These are phyloP conservation scores for Thymus quinquecostatus DNA, from an alignment of 257 asterid genomes.

Conservation along the genomic window DNA sequence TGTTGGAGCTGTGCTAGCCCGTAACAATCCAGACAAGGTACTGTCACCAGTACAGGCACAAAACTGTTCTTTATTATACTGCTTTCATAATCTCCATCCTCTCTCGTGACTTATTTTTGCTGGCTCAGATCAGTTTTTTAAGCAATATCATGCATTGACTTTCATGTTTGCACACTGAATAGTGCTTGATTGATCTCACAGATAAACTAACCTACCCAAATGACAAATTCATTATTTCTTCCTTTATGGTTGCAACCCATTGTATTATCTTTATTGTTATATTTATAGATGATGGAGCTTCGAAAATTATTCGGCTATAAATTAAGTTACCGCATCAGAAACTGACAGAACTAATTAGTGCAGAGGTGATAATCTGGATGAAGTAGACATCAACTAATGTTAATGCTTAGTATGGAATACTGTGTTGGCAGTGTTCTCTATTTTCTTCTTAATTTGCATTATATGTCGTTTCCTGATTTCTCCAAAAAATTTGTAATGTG, in stretches of 20 bases:
- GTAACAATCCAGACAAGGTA: conserved; percentile 93
- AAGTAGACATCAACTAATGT: background rate
- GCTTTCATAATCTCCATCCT: conserved; percentile 15
- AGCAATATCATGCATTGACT: background rate
- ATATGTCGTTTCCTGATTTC: background rate
- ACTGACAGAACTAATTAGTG: background rate
- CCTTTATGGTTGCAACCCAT: background rate
- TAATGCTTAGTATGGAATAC: background rate
- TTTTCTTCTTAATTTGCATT: conserved; percentile 1
- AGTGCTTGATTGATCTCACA: background rate
- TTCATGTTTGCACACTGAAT: background rate
- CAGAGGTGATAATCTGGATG: background rate
- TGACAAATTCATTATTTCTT: background rate
- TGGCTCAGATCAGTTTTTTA: background rate
- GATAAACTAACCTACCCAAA: background rate
- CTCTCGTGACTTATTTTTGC: conserved; percentile 14
- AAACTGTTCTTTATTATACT: conserved; percentile 14
- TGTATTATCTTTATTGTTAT: background rate
- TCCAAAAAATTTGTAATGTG: background rate
- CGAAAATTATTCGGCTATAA: background rate
- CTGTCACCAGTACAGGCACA: conserved; percentile 9
- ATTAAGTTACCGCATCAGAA: conserved; percentile 1
- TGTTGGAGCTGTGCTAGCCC: conserved; percentile 85
- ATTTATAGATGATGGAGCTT: background rate
- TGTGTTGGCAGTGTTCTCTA: background rate